Conservation (phyloP, 2,329 filamentous ascomycete species). For the Alternaria triticimaculans region DNA sequence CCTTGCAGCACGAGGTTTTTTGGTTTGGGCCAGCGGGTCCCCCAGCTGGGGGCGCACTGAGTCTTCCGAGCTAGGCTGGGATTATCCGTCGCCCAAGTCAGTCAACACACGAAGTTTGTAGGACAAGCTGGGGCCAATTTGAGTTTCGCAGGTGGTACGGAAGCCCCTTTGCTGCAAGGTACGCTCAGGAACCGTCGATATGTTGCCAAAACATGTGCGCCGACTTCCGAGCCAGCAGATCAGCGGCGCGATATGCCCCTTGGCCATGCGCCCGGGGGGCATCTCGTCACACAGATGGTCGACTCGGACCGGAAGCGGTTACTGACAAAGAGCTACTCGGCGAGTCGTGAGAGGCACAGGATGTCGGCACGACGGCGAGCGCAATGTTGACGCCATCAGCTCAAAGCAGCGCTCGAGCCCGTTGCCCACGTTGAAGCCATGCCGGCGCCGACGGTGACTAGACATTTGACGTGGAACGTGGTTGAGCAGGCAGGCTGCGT, state of each 20-base stretch:
- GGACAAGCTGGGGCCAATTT: conserved; percentile 33
- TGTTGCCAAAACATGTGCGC: conserved; percentile 21
- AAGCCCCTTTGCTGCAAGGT: conserved; percentile 45
- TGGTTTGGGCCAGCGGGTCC: conserved; percentile 8
- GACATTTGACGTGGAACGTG: conserved; percentile 10
- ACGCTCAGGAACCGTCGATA: conserved; percentile 30
- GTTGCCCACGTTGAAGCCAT: conserved; percentile 20
- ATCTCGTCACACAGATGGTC: conserved; percentile 31
- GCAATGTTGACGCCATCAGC: conserved; percentile 23
- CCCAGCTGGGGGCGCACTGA: conserved; percentile 2
- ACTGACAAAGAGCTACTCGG: conserved; percentile 26
- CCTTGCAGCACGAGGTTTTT: conserved; percentile 13
- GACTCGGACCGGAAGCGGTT: conserved; percentile 28
- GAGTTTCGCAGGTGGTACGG: conserved; percentile 37
- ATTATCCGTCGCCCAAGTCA: conserved; percentile 30
- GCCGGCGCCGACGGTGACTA: conserved; percentile 1
- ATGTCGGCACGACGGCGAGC: conserved; percentile 16
- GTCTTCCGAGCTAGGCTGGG: conserved; percentile 15
- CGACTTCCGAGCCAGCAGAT: conserved; percentile 35
- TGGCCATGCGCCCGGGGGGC: conserved; percentile 36
- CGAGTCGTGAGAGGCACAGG: conserved; percentile 26
- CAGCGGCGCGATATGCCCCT: conserved; percentile 38
- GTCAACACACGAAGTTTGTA: conserved; percentile 29
- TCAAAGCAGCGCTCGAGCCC: conserved; percentile 29
- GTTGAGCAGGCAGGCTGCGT: neutral